These are phyloP conservation scores for Cicer judaicum DNA, from an alignment of 306 rosid species.

Conservation along the genomic window DNA sequence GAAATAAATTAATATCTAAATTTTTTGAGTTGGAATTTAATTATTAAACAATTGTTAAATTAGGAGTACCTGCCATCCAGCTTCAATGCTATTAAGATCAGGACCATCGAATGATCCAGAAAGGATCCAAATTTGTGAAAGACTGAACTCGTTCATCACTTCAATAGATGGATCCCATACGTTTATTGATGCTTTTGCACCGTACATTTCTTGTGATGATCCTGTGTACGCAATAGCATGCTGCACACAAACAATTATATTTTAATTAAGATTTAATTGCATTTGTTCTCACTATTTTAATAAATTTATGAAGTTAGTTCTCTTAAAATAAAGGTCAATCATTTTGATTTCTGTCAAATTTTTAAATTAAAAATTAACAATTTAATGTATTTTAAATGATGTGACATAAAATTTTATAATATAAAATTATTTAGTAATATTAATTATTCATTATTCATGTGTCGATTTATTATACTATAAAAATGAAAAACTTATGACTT, in stretches of 20 bases:
- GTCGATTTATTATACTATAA: no score
- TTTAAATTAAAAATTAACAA: no score
- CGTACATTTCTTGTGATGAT: conserved; percentile 69
- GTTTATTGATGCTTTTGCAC: conserved; percentile 88
- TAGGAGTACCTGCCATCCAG: conserved; percentile 95
- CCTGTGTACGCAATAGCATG: conserved; percentile 92
- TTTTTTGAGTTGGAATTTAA: not conserved
- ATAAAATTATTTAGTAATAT: accelerated
- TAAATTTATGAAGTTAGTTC: no score
- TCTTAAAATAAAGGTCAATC: no score
- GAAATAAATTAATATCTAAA: not conserved
- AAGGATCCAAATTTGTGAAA: conserved; percentile 88
- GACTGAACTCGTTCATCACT: conserved; percentile 84
- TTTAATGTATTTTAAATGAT: no score
- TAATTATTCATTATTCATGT: no score
- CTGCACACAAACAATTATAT: conserved; percentile 39
- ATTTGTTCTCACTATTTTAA: no score
- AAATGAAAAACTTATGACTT: no score
- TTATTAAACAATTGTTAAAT: not conserved
- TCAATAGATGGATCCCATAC: conserved; percentile 89
- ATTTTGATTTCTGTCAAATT: no score
- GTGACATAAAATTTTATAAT: no score
- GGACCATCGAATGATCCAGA: conserved; percentile 95
- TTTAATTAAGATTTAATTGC: not conserved
- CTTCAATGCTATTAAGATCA: conserved; percentile 98